Percentiles rank a stretch among this genome's conserved stretches.
Evolutionary conservation across 139 green algal genomes (phyloP).

Genomic region (Klebsormidium nitens): DNA sequence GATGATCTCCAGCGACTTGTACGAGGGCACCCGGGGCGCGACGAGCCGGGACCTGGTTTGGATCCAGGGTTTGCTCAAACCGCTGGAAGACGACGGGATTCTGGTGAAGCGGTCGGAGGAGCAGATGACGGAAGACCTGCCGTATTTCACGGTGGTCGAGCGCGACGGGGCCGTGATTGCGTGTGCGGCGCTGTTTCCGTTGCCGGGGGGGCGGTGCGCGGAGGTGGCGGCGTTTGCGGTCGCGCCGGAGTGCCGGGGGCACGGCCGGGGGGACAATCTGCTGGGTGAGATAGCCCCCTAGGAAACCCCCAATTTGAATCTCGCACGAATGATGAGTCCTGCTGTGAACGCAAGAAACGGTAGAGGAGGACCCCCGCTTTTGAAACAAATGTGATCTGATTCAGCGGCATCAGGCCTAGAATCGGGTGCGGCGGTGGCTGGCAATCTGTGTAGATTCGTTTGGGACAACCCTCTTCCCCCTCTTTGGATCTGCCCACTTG

Average conservation of each 20-base stretch:
- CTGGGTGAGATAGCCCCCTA: constrained; percentile 57
- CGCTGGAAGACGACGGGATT: constrained; percentile 52
- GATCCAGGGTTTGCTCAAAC: constrained; percentile 56
- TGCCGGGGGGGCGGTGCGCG: constrained; percentile 41
- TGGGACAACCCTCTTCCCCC: too few species aligned
- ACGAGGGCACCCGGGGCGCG: constrained; percentile 83
- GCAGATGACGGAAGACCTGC: constrained; percentile 34
- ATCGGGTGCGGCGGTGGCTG: too few species aligned
- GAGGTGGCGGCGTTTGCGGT: constrained; percentile 90
- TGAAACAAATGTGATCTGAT: too few species aligned
- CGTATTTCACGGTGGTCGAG: constrained; percentile 61
- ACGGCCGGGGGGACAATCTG: constrained; percentile 82
- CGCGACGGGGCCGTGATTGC: constrained; percentile 46
- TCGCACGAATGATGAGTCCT: too few species aligned
- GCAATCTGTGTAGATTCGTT: too few species aligned
- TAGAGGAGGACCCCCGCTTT: too few species aligned
- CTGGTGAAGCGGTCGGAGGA: constrained; percentile 6
- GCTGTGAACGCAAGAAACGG: too few species aligned
- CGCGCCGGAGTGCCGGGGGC: constrained; percentile 56
- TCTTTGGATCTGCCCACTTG: too few species aligned
- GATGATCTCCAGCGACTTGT: constrained; percentile 87
- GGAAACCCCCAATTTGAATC: too few species aligned
- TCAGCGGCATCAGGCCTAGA: too few species aligned
- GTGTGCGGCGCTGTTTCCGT: constrained; percentile 65
- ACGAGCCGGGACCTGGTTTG: constrained; percentile 12